Percentiles rank a stretch among this genome's conserved stretches.
Conservation (phyloP, 2,329 filamentous ascomycete genomes). For the Colletotrichum viniferum region DNA sequence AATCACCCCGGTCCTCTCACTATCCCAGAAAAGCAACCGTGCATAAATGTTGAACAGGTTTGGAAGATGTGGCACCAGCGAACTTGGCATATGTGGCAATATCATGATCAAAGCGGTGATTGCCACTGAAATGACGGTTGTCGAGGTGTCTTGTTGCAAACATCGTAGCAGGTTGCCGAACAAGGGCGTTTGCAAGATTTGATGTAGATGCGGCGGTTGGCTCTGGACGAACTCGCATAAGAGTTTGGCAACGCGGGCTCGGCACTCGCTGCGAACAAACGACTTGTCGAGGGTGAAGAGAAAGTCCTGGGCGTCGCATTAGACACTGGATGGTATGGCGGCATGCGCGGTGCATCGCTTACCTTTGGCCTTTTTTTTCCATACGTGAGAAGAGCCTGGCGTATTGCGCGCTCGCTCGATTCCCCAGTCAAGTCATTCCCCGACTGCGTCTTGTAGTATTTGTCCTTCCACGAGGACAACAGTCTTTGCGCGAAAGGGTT, state of each 20-base stretch:
- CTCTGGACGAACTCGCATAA: constrained; percentile 75
- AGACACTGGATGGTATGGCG: constrained; percentile 12
- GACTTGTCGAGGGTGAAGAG: constrained; percentile 69
- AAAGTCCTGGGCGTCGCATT: constrained; percentile 56
- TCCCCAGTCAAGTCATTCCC: constrained; percentile 41
- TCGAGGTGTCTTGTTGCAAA: constrained; percentile 78
- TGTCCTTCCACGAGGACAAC: constrained; percentile 61
- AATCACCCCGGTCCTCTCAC: constrained; percentile 47
- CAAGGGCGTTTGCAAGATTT: constrained; percentile 73
- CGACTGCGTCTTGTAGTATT: constrained; percentile 29
- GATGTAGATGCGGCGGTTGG: constrained; percentile 80
- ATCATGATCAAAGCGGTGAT: constrained; percentile 81
- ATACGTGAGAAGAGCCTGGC: constrained; percentile 58
- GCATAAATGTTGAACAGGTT: constrained; percentile 83
- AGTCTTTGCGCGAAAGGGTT: constrained; percentile 61
- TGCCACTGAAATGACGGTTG: constrained; percentile 75
- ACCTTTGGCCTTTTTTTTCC: constrained; percentile 72
- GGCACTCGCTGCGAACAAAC: constrained; percentile 67
- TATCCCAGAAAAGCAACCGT: constrained; percentile 79
- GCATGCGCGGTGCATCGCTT: neutral
- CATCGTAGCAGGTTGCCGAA: constrained; percentile 75
- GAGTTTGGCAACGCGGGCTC: constrained; percentile 68
- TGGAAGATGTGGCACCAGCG: constrained; percentile 70
- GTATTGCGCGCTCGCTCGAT: constrained; percentile 54
- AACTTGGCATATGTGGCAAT: constrained; percentile 78